Evolutionary conservation across 805 yeast genomes (phyloP).

Genomic region (Teunomyces pallodes): DNA sequence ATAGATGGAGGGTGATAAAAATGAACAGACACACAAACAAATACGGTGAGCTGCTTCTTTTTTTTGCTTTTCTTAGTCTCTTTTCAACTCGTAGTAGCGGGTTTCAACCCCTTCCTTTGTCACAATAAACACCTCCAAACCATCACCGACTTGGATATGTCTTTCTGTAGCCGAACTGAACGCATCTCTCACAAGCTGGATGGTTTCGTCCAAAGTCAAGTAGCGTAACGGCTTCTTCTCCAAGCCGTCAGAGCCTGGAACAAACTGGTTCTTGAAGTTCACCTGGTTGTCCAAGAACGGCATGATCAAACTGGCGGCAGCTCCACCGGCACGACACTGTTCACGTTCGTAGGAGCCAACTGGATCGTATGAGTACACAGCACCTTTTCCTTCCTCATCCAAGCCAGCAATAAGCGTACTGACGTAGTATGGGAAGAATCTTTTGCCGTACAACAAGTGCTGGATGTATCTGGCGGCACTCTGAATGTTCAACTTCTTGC

Average conservation of each 20-base stretch:
- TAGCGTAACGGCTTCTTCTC: conserved; percentile 60
- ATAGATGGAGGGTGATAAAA: background rate
- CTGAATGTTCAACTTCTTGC: conserved; percentile 61
- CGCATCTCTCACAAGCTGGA: conserved; percentile 87
- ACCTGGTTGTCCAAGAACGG: conserved; percentile 98
- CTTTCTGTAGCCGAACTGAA: conserved; percentile 96
- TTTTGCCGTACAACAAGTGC: conserved; percentile 84
- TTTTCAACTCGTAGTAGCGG: conserved; percentile 82
- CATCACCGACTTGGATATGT: conserved; percentile 98
- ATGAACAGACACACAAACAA: too few species aligned
- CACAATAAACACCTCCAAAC: conserved; percentile 83
- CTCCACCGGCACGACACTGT: conserved; percentile 97
- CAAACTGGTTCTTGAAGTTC: conserved; percentile 84
- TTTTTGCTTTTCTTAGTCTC: conserved; percentile 51
- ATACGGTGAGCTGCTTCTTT: too few species aligned
- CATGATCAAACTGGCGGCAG: conserved; percentile 94
- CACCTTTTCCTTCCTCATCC: conserved; percentile 88
- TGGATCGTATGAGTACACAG: conserved; percentile 94
- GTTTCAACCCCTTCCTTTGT: conserved; percentile 90
- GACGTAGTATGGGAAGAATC: conserved; percentile 96
- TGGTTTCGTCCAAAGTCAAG: conserved; percentile 78
- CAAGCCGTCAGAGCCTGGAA: conserved; percentile 71
- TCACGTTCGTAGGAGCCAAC: conserved; percentile 97
- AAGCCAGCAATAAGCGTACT: conserved; percentile 93
- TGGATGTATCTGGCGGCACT: conserved; percentile 90